phyloP scores from a whole-genome alignment of 192 early-diverging fungal species.

The Entomortierella lignicola region DNA sequence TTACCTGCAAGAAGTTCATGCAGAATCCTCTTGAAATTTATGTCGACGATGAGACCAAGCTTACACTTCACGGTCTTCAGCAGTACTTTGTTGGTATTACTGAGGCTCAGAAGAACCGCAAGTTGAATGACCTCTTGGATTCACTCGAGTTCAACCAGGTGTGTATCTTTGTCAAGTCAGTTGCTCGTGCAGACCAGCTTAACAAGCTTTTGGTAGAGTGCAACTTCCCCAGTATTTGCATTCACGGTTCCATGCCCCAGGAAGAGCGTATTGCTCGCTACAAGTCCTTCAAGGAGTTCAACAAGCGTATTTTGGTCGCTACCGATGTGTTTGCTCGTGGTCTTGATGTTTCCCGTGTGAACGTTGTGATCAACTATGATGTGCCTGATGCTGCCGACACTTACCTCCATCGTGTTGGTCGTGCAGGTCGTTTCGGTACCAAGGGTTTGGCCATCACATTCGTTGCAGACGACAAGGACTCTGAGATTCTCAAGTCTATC shows the following conservation, averaged over 20 bases:
- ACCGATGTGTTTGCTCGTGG: constrained; percentile 99
- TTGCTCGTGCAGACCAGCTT: constrained; percentile 86
- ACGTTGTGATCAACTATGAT: constrained; percentile 99
- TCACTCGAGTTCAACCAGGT: constrained; percentile 98
- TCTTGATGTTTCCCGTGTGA: constrained; percentile 98
- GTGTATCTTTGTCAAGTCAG: constrained; percentile 95
- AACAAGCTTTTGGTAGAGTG: constrained; percentile 88
- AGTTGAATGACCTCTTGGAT: constrained; percentile 93
- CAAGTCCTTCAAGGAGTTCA: constrained; percentile 96
- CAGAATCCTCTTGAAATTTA: constrained; percentile 96
- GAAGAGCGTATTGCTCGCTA: constrained; percentile 93
- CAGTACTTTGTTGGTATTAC: constrained; percentile 91
- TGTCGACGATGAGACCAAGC: constrained; percentile 97
- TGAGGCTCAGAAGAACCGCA: constrained; percentile 92
- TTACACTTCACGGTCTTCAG: constrained; percentile 96
- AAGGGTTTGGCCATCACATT: constrained; percentile 98
- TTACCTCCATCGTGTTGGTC: constrained; percentile 96
- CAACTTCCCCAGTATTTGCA: constrained; percentile 94
- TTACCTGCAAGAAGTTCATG: constrained; percentile 98
- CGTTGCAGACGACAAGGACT: constrained; percentile 87
- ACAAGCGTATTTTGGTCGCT: constrained; percentile 95
- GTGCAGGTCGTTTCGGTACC: constrained; percentile 99
- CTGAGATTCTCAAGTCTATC: constrained; percentile 79
- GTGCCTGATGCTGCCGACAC: constrained; percentile 91
- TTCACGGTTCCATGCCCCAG: constrained; percentile 92